A percentile compares a stretch with the other conserved stretches of the same genome.
phyloP scores from a whole-genome alignment of 495 filamentous ascomycete genomes.

The Xeromyces bisporus region DNA sequence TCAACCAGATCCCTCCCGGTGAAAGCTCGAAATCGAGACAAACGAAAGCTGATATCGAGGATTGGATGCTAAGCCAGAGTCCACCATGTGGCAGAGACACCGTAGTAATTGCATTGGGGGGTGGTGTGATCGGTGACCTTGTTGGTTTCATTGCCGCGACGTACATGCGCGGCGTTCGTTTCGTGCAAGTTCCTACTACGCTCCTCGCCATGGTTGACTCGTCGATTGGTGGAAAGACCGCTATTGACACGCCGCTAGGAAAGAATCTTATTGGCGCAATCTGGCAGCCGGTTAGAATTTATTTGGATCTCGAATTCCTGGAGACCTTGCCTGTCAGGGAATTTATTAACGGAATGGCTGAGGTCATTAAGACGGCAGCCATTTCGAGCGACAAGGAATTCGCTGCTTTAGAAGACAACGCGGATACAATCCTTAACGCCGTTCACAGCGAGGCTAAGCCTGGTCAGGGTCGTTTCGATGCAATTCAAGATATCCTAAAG shows the following conservation, averaged over 20 bases:
- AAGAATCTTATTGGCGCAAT: constrained; percentile 96
- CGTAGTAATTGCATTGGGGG: constrained; percentile 87
- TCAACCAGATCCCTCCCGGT: constrained; percentile 74
- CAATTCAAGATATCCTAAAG: constrained; percentile 63
- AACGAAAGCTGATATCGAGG: constrained; percentile 89
- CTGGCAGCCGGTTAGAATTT: constrained; percentile 87
- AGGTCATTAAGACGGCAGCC: constrained; percentile 95
- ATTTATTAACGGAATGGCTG: constrained; percentile 97
- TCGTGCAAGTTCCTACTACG: constrained; percentile 91
- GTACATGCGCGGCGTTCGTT: constrained; percentile 93
- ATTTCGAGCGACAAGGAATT: constrained; percentile 90
- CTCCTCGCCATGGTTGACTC: constrained; percentile 96
- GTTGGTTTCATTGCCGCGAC: constrained; percentile 93
- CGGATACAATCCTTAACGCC: constrained; percentile 53
- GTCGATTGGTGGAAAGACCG: constrained; percentile 95
- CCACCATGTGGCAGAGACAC: constrained; percentile 78
- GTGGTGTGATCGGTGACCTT: constrained; percentile 95
- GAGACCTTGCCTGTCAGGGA: constrained; percentile 82
- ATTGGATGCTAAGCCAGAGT: constrained; percentile 81
- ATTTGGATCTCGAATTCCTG: constrained; percentile 85
- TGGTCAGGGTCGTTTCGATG: constrained; percentile 40
- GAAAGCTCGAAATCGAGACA: constrained; percentile 84
- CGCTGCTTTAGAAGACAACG: constrained; percentile 64
- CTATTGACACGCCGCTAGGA: constrained; percentile 89
- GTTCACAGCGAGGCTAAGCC: constrained; percentile 40